Evolutionary conservation across 1,284 basidiomycete species (phyloP), one percentile per base, ranked within the genome.

Genomic region (Schizophyllum amplum): DNA sequence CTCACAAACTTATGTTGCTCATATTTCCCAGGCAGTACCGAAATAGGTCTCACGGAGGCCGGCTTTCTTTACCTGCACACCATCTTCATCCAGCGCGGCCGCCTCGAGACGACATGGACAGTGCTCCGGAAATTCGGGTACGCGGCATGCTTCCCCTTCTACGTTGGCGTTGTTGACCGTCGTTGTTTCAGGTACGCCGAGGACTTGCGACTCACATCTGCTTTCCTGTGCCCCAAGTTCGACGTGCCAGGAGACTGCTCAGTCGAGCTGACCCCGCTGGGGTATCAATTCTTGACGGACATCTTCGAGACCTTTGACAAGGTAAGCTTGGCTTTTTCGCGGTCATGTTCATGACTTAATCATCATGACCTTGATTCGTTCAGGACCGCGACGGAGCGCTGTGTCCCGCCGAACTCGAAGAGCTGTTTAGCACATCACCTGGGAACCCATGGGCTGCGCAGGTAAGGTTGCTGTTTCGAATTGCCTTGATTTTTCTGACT

Each of bases 71-170:
- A 94, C 67, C 83, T 99, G 11, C 94, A 98, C 70, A 98, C 95
- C 4, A 92, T 90, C 64, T 99, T 99, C 73, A 98, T 99, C 61
- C 96, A 98, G 73, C 86, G 92, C 55, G 97, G 96, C 13, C 82
- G 97, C 50, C 80, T 98, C 62, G 96, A 99, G 71, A 99, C 97
- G 24, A 98, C 96, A 1, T 99, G 96, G 96, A 96, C 94, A 1
- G 94, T 98, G 3, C 75, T 99, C 61, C 79, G 94, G 59, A 92
- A 88, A 65, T 98, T 98, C 69, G 96, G 96, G 22, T 33, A 33
- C 5, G 27, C n/a, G n/a, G 5, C 27, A 33, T 6, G 6, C 5
- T 33, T 6, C 27, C 27, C 27, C 27, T 5, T 33, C 13, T 33
- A 33, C 27, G 13, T 33, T 13, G n/a, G n/a, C n/a, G n/a, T n/a